Evolutionary conservation across 2,329 filamentous ascomycete species (phyloP).

Genomic region (Drechslerella stenobrocha): DNA sequence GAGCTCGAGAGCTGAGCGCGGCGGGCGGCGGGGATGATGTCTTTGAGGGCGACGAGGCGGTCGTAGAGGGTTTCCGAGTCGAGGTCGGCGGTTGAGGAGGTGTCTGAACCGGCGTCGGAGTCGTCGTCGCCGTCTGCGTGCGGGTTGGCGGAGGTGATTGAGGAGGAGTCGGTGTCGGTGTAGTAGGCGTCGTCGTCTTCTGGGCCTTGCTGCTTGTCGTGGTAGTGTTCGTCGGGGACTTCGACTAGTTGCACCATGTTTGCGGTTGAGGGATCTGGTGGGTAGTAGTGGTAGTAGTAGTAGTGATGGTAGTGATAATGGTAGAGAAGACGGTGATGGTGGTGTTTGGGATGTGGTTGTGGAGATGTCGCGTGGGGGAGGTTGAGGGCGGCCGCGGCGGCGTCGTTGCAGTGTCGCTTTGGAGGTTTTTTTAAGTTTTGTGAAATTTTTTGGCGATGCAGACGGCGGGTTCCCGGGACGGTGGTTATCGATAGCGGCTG

Average conservation of each 20-base stretch:
- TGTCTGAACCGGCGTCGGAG: slow-evolving; percentile 54
- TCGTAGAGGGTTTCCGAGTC: slow-evolving; percentile 67
- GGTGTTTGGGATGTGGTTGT: neutral
- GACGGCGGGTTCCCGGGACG: slow-evolving; percentile 4
- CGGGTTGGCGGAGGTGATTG: slow-evolving; percentile 59
- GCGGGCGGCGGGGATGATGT: slow-evolving; percentile 74
- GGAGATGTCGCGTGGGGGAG: slow-evolving; percentile 9
- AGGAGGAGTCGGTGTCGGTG: slow-evolving; percentile 86
- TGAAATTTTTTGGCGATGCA: slow-evolving; percentile 47
- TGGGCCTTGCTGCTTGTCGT: slow-evolving; percentile 69
- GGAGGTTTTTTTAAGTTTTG: slow-evolving; percentile 38
- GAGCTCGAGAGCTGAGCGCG: slow-evolving; percentile 68
- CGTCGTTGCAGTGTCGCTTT: slow-evolving; percentile 26
- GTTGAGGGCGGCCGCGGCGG: slow-evolving; percentile 12
- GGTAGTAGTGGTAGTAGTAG: neutral
- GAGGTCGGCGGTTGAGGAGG: slow-evolving; percentile 52
- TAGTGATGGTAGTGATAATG: neutral
- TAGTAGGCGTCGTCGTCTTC: slow-evolving; percentile 81
- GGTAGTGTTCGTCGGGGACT: slow-evolving; percentile 95
- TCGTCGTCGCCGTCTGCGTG: slow-evolving; percentile 61
- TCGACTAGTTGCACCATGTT: slow-evolving; percentile 96
- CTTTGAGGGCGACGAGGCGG: slow-evolving; percentile 71
- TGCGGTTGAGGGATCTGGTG: slow-evolving; percentile 40
- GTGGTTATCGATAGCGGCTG: slow-evolving; percentile 24
- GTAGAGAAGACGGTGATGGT: slow-evolving; percentile 1